Conservation (phyloP, 805 yeast genomes). For the Metschnikowia matae region DNA sequence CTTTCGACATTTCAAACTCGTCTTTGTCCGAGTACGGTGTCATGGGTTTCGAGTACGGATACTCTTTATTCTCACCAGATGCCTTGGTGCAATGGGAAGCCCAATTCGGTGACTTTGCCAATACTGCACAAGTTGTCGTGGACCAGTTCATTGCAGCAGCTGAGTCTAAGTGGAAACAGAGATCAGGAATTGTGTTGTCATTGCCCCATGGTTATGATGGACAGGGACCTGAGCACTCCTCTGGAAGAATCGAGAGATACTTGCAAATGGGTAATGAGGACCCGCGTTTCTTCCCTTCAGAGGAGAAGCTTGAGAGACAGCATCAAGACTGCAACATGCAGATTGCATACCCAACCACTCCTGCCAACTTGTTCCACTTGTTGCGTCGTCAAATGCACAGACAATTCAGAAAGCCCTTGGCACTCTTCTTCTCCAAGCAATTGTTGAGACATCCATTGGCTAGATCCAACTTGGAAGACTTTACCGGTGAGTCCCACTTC, state of each 20-base stretch:
- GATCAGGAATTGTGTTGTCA: conserved; percentile 92
- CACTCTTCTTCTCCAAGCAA: conserved; percentile 85
- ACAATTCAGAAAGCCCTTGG: conserved; percentile 93
- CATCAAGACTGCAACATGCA: conserved; percentile 99
- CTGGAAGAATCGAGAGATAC: conserved; percentile 96
- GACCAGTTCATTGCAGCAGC: conserved; percentile 97
- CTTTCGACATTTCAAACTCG: conserved; percentile 86
- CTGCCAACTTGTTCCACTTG: conserved; percentile 93
- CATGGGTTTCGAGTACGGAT: conserved; percentile 98
- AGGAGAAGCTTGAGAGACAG: conserved; percentile 87
- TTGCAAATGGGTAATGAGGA: conserved; percentile 95
- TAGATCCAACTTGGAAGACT: conserved; percentile 75
- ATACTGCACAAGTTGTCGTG: conserved; percentile 95
- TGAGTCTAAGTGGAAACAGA: conserved; percentile 98
- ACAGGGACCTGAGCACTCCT: conserved; percentile 99
- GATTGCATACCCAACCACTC: conserved; percentile 96
- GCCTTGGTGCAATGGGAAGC: conserved; percentile 99
- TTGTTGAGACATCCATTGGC: conserved; percentile 92
- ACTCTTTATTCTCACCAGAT: conserved; percentile 95
- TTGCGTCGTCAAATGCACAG: conserved; percentile 99
- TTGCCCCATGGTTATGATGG: conserved; percentile 99
- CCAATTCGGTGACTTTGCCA: conserved; percentile 99
- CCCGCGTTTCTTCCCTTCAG: conserved; percentile 87
- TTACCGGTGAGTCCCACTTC: conserved; percentile 89
- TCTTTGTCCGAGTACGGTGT: conserved; percentile 98